Percentiles rank a stretch among this genome's conserved stretches.
Conservation (phyloP, 139 green algal species). For the Protoeuglena noctilucae region DNA sequence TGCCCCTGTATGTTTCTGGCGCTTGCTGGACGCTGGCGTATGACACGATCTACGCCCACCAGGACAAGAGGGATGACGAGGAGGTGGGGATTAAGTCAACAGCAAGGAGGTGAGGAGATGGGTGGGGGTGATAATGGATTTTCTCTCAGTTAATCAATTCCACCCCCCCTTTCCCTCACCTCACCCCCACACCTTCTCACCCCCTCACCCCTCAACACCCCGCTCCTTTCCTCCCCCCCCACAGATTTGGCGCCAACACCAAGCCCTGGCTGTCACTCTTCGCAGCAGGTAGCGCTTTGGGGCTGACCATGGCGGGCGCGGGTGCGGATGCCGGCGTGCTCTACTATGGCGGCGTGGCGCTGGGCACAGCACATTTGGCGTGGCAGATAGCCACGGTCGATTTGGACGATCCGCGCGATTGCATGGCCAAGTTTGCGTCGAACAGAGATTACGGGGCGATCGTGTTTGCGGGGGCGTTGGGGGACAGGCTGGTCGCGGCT, state of each 20-base stretch:
- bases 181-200: no score
- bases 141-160: no score
- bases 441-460: conserved; percentile 69
- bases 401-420: conserved; percentile 50
- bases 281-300: no score
- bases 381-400: conserved; percentile 63
- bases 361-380: conserved; percentile 32
- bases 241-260: no score
- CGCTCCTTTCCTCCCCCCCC: no score
- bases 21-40: conserved; percentile 90
- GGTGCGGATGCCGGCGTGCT: conserved; percentile 7
- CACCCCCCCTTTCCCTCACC: no score
- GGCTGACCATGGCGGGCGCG: no score
- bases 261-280: no score
- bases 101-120: no score
- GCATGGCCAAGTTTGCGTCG: conserved; percentile 71
- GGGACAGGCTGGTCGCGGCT: conserved; percentile 38
- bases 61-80: conserved; percentile 82
- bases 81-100: conserved; percentile 77
- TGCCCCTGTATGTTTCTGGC: conserved; percentile 68
- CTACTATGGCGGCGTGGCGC: conserved; percentile 28
- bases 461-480: conserved; percentile 58
- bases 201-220: no score
- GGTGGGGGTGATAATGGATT: no score
- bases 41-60: conserved; percentile 96